These are phyloP conservation scores for Bidens hawaiensis DNA, from an alignment of 140 eudicot genomes.

Conservation along the genomic window DNA sequence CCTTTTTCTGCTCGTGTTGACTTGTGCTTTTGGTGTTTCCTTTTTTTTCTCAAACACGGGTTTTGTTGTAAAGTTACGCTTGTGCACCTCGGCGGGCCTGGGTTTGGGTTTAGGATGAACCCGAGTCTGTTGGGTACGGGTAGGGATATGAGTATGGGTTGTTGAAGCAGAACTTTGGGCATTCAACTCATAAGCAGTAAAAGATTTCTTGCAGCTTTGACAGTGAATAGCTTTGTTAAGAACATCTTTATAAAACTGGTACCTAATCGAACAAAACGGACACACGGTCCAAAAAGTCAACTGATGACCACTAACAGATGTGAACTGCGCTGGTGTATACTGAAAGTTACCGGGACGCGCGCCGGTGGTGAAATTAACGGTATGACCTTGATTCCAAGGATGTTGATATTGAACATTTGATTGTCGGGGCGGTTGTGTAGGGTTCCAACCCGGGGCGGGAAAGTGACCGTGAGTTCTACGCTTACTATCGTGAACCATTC, in stretches of 20 bases:
- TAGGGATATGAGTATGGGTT: conserved; percentile 5
- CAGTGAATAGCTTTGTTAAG: conserved; percentile 35
- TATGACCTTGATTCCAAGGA: conserved; percentile 24
- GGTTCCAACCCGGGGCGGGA: conserved; percentile 22
- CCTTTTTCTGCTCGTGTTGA: conserved; percentile 35
- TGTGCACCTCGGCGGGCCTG: no score
- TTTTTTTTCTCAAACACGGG: conserved; percentile 21
- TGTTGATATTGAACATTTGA: conserved; percentile 23
- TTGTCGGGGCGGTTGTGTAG: conserved; percentile 30
- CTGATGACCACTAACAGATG: conserved; percentile 12
- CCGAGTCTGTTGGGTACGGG: conserved; percentile 21
- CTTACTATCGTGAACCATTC: conserved; percentile 39
- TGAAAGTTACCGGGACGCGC: conserved; percentile 22
- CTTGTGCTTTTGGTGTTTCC: conserved; percentile 20
- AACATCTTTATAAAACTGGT: conserved; percentile 37
- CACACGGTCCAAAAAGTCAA: conserved; percentile 52
- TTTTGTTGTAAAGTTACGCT: conserved; percentile 17
- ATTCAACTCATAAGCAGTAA: conserved; percentile 44
- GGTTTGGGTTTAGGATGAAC: conserved; percentile 13
- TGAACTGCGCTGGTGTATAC: conserved; percentile 14
- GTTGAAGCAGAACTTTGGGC: conserved; percentile 24
- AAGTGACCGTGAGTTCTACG: conserved; percentile 27
- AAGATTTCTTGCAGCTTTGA: conserved; percentile 48
- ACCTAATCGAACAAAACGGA: conserved; percentile 41
- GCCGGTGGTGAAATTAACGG: conserved; percentile 18